Conservation (phyloP, 225 moss, liverwort and hornwort species). For the Marchantia polymorpha region DNA sequence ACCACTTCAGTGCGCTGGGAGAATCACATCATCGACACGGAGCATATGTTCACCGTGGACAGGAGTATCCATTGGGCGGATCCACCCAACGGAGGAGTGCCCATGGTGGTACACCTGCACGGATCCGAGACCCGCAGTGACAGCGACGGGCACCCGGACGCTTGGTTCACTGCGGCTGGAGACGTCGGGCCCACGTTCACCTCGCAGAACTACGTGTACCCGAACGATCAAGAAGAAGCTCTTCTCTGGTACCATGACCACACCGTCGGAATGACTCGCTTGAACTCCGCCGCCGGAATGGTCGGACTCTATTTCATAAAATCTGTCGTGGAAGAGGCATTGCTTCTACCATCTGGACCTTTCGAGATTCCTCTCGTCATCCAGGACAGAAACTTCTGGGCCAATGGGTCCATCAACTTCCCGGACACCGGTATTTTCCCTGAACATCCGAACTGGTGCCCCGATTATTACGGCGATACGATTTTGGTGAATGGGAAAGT, state of each 20-base stretch:
- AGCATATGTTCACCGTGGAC: conserved; percentile 38
- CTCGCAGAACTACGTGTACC: conserved; percentile 47
- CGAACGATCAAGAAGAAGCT: conserved; percentile 43
- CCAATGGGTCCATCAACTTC: conserved; percentile 49
- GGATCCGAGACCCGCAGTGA: conserved; percentile 41
- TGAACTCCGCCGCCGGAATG: conserved; percentile 49
- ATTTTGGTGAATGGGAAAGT: conserved; percentile 59
- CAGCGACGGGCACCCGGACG: conserved; percentile 56
- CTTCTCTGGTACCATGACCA: conserved; percentile 77
- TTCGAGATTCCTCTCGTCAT: conserved; percentile 29
- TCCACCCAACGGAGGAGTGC: conserved; percentile 44
- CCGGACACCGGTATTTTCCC: conserved; percentile 49
- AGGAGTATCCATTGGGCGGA: conserved; percentile 49
- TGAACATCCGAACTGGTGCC: conserved; percentile 57
- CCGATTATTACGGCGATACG: conserved; percentile 61
- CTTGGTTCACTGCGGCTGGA: conserved; percentile 51
- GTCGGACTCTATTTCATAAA: conserved; percentile 31
- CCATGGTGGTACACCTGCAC: conserved; percentile 53
- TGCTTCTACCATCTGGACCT: not conserved
- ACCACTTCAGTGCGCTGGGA: conserved; percentile 28
- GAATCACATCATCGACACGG: conserved; percentile 27
- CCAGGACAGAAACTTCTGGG: conserved; percentile 19
- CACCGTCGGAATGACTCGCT: conserved; percentile 48
- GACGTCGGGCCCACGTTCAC: conserved; percentile 38
- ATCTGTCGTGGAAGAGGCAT: conserved; percentile 4